A percentile compares a stretch with the other conserved stretches of the same genome.
These are phyloP conservation scores for Cytospora paraplurivora DNA, from an alignment of 2,329 filamentous ascomycete genomes.

Conservation along the genomic window DNA sequence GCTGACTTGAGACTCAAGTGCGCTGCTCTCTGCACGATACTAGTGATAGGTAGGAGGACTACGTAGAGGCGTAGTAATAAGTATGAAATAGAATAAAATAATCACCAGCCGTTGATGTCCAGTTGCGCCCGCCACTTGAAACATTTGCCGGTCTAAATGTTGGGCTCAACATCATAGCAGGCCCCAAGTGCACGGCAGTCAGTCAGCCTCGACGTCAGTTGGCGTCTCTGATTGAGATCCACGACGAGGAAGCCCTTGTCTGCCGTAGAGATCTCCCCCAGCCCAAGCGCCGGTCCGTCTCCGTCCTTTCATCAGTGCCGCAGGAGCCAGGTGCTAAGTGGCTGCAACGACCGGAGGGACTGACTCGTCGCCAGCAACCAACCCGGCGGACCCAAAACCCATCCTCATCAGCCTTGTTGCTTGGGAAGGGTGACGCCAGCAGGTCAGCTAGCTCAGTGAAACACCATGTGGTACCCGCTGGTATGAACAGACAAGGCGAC, in stretches of 20 bases:
- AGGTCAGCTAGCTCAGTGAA: not conserved
- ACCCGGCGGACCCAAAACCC: too few relatives aligned
- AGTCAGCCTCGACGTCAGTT: slow-evolving; percentile 2
- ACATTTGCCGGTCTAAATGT: too few relatives aligned
- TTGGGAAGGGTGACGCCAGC: not conserved
- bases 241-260: not conserved
- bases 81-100: too few relatives aligned
- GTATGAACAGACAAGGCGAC: not conserved
- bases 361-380: not conserved
- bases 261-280: not conserved
- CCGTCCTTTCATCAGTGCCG: not conserved
- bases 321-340: not conserved
- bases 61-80: too few relatives aligned
- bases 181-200: not conserved
- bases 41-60: too few relatives aligned
- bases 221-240: not conserved
- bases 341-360: not conserved
- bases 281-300: not conserved
- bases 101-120: too few relatives aligned
- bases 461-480: not conserved
- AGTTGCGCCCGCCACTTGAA: too few relatives aligned
- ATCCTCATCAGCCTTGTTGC: not conserved
- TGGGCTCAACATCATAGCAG: not conserved
- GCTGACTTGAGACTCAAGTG: not conserved
- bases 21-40: too few relatives aligned